A percentile compares a stretch with the other conserved stretches of the same genome.
Evolutionary conservation across 306 rosid species (phyloP).

Genomic region (Hippophae gyantsensis): DNA sequence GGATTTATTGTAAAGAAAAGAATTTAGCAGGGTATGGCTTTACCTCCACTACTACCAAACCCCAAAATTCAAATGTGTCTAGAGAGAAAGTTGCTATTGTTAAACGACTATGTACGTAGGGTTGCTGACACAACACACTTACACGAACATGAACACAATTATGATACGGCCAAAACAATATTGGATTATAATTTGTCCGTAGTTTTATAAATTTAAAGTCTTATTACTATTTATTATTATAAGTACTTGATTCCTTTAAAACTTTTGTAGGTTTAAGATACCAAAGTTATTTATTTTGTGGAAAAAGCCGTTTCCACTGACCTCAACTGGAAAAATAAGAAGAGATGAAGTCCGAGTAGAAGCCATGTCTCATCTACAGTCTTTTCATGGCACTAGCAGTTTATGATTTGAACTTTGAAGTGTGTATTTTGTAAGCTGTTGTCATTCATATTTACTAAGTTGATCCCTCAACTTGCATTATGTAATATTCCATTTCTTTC

Average conservation of each 20-base stretch:
- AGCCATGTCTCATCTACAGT: constrained; percentile 29
- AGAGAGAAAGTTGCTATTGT: too few species aligned
- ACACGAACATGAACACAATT: too few species aligned
- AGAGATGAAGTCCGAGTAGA: constrained; percentile 50
- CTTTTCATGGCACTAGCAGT: constrained; percentile 49
- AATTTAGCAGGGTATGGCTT: constrained; percentile 50
- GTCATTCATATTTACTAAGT: too few species aligned
- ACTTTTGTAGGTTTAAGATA: constrained; percentile 64
- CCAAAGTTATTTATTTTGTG: constrained; percentile 50
- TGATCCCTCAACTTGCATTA: too few species aligned
- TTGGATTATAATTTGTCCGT: too few species aligned
- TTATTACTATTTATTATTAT: too few species aligned
- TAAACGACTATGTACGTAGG: too few species aligned
- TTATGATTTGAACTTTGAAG: constrained; percentile 28
- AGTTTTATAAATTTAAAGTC: too few species aligned
- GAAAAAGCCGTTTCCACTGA: constrained; percentile 68
- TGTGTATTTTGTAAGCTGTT: too few species aligned
- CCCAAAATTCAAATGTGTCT: neutral
- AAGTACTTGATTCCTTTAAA: neutral
- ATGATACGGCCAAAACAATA: too few species aligned
- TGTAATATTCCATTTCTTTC: too few species aligned
- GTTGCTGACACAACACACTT: too few species aligned
- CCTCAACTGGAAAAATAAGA: constrained; percentile 57
- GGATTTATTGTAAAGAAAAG: constrained; percentile 33
- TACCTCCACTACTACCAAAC: neutral